Evolutionary conservation across 345 rosid species (phyloP), one percentile per base, ranked within the genome.

Genomic region (Populus davidiana): DNA sequence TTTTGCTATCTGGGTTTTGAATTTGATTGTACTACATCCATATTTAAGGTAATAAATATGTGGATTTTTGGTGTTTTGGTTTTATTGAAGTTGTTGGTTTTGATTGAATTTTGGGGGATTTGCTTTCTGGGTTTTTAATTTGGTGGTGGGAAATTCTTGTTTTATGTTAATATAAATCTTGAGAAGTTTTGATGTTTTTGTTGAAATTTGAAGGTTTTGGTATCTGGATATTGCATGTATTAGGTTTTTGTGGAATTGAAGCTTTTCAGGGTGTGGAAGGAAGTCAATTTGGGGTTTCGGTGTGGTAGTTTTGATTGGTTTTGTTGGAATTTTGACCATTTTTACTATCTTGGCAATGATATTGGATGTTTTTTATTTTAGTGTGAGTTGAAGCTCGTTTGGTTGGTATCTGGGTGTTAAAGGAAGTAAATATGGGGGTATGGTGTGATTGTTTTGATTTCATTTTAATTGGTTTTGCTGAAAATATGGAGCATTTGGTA

Each of bases 11-110:
- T 33, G 70, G 31, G 2, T 39, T 67, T 75, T 70, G 85, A 91
- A 72, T 93, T 91, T 33, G 97, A 98, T 18, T 97, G 98, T 6
- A 97, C 97, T 5, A 92, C 94, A 23, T 91, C 93, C 77, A 92
- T 91, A 75, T 77, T 93, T 70, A 84, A 91, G 97, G 98, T 95
- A 36, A 21, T 4, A 27, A n/a, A 7, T 10, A 62, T 47, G 18
- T 31, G 50, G 1, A 9, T 56, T 36, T 64, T 54, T 62, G 17
- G 14, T 44, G 50, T 44, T 66, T 25, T 56, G 63, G n/a, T 5
- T 47, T 73, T 31, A 13, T 29, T 29, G 36, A 29, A 29, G 25
- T 25, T 16, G 35, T 25, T n/a, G 18, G 2, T 47, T 35, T 72
- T 8, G 23, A 9, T 18, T 1, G 50, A 64, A 72, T 14, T 39